Base-by-base conservation (phyloP, 495 filamentous ascomycete species). In the Cairneyella variabilis region DNA sequence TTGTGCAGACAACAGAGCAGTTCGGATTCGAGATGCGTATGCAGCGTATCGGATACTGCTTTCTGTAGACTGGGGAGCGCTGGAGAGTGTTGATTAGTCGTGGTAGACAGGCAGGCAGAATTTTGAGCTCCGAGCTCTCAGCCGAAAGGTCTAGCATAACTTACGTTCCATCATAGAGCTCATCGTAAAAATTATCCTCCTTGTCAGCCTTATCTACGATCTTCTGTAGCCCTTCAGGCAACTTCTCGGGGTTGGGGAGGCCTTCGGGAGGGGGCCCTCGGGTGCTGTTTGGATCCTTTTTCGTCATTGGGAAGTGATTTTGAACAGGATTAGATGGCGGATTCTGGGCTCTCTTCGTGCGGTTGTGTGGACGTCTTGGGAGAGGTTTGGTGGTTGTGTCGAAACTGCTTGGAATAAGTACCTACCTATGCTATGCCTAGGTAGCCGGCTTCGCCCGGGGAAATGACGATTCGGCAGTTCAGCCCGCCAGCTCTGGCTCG, bases 1-100 rank as follows among this genome's bases (percentile, higher is more conserved):
- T 65, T 98, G 93, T 23, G 91, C 90, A 37, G 86, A 85, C 63
- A 90, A 78, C 59, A 98, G 83, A 64, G 97, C 87, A 16, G 92
- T 98, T 56, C 90, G 86, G 56, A 91, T 70, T 50, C 91, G 83
- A 58, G 83, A 82, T 45, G 89, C 89, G 72, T 98, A 97, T 61
- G 88, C 93, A 43, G 92, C 93, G 68, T 96, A 98, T 58, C 93
- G 89, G 65, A 90, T 72, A 57, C 83, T 82, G 56, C 85, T 86
- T 43, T 96, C 87, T 37, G 90, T 97, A 6, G 90, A 85, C 55
- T 95, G 83, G 21, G 83, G 76, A 17, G 80, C 84, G 66, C 91
- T 95, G 38, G 36, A 26, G 18, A 16, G 34, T 41, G 48, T 56
- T 52, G 48, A 51, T 16, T 17, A 42, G 28, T 23, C 6, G 6